Evolutionary conservation across 2,329 filamentous ascomycete genomes (phyloP).

Genomic region (Penicillium sp.): DNA sequence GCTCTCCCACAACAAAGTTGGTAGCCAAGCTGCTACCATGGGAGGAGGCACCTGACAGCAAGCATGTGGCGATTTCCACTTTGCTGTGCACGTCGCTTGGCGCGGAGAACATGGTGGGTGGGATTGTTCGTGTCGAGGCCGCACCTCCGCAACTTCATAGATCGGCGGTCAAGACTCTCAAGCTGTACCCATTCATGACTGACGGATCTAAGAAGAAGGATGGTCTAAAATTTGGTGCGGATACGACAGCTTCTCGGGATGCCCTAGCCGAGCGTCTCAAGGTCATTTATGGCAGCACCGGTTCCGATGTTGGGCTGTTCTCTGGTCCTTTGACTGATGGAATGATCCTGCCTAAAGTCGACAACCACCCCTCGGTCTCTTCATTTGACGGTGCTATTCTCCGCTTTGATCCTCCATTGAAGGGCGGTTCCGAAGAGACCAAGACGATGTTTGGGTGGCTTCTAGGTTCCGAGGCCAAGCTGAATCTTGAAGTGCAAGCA

Average conservation of each 20-base stretch:
- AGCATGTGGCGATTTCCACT: conserved; percentile 77
- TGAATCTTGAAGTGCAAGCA: conserved; percentile 74
- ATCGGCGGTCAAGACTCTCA: conserved; percentile 68
- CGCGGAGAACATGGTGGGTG: conserved; percentile 74
- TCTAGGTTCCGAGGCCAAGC: conserved; percentile 73
- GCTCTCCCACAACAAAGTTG: conserved; percentile 66
- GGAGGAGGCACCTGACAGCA: conserved; percentile 83
- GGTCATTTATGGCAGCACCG: conserved; percentile 67
- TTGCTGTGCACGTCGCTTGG: conserved; percentile 74
- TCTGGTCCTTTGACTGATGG: conserved; percentile 89
- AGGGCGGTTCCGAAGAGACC: conserved; percentile 36
- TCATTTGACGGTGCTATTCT: conserved; percentile 84
- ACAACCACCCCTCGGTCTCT: conserved; percentile 57
- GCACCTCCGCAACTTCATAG: conserved; percentile 73
- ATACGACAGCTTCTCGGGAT: conserved; percentile 80
- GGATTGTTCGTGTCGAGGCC: conserved; percentile 83
- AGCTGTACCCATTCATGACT: conserved; percentile 77
- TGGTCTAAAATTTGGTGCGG: conserved; percentile 82
- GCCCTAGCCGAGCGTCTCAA: conserved; percentile 72
- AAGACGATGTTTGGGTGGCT: conserved; percentile 64
- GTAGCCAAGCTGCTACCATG: conserved; percentile 76
- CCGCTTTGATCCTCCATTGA: conserved; percentile 68
- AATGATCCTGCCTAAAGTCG: conserved; percentile 69
- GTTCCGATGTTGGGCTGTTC: conserved; percentile 65
- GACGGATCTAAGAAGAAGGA: conserved; percentile 60